Evolutionary conservation across 2,329 filamentous ascomycete species (phyloP).

Genomic region (Hypomyces perniciosus): DNA sequence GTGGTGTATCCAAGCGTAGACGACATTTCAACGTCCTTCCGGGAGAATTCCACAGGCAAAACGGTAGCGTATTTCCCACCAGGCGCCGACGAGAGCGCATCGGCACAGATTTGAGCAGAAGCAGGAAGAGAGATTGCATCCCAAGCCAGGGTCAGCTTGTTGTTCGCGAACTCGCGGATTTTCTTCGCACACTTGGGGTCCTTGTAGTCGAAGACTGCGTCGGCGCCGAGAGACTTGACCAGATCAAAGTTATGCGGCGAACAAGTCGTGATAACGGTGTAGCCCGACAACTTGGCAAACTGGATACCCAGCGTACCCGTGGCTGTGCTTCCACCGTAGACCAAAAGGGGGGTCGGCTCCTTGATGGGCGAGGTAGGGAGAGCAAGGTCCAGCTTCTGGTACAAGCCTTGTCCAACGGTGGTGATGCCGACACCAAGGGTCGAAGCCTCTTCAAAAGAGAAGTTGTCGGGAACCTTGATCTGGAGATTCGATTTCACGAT

Average conservation of each 20-base stretch:
- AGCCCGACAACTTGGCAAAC: conserved; percentile 36
- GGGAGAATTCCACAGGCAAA: conserved; percentile 24
- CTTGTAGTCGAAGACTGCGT: conserved; percentile 41
- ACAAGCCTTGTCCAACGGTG: conserved; percentile 38
- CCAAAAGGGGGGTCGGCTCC: conserved; percentile 34
- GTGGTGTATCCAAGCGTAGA: conserved; percentile 35
- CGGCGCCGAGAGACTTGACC: conserved; percentile 37
- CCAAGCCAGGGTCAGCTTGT: conserved; percentile 6
- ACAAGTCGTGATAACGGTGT: conserved; percentile 33
- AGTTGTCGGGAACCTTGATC: conserved; percentile 38
- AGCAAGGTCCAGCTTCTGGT: conserved; percentile 38
- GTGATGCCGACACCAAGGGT: conserved; percentile 34
- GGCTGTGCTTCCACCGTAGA: conserved; percentile 47
- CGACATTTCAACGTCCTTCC: conserved; percentile 32
- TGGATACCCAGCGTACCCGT: conserved; percentile 48
- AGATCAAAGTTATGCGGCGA: conserved; percentile 34
- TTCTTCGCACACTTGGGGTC: conserved; percentile 18
- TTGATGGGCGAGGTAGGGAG: conserved; percentile 37
- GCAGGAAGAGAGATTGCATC: conserved; percentile 1
- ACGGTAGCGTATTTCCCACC: conserved; percentile 37
- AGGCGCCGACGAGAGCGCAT: conserved; percentile 19
- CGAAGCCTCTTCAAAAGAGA: conserved; percentile 43
- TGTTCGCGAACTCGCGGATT: conserved; percentile 20
- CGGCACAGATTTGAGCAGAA: conserved; percentile 24
- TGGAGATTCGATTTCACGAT: conserved; percentile 34